A percentile compares a stretch with the other conserved stretches of the same genome.
phyloP scores from a whole-genome alignment of 2,329 filamentous ascomycete genomes.

The Paraconiothyrium sp. region DNA sequence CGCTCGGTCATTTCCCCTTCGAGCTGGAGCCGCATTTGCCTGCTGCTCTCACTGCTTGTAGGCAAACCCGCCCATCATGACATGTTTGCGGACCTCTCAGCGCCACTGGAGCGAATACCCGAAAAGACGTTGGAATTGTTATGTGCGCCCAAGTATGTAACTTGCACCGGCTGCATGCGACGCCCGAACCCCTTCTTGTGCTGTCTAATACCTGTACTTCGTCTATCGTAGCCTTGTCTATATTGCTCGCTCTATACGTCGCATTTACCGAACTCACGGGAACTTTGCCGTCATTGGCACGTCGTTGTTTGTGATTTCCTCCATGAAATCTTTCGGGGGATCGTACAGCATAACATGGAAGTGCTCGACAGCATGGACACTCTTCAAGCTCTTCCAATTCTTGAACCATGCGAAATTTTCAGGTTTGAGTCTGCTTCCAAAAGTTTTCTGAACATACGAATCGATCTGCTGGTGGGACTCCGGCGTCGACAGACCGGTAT shows the following conservation, averaged over 20 bases:
- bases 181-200: neutral
- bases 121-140: neutral
- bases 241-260: slow-evolving; percentile 11
- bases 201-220: slow-evolving; percentile 12
- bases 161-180: neutral
- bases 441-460: slow-evolving; percentile 73
- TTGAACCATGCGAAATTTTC: slow-evolving; percentile 79
- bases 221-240: slow-evolving; percentile 22
- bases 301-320: slow-evolving; percentile 77
- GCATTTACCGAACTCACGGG: slow-evolving; percentile 2
- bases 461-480: slow-evolving; percentile 72
- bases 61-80: neutral
- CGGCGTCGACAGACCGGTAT: slow-evolving; percentile 72
- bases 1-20: neutral
- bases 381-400: slow-evolving; percentile 89
- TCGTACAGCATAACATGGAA: slow-evolving; percentile 93
- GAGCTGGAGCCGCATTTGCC: neutral
- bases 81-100: neutral
- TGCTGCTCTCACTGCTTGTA: neutral
- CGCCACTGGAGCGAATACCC: too few relatives aligned
- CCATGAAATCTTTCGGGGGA: slow-evolving; percentile 70
- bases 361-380: slow-evolving; percentile 86
- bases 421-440: slow-evolving; percentile 63
- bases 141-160: neutral
- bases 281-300: slow-evolving; percentile 63